Percentiles rank a stretch among this genome's conserved stretches.
Evolutionary conservation across 2,329 filamentous ascomycete species (phyloP).

Genomic region (Ilyonectria robusta): DNA sequence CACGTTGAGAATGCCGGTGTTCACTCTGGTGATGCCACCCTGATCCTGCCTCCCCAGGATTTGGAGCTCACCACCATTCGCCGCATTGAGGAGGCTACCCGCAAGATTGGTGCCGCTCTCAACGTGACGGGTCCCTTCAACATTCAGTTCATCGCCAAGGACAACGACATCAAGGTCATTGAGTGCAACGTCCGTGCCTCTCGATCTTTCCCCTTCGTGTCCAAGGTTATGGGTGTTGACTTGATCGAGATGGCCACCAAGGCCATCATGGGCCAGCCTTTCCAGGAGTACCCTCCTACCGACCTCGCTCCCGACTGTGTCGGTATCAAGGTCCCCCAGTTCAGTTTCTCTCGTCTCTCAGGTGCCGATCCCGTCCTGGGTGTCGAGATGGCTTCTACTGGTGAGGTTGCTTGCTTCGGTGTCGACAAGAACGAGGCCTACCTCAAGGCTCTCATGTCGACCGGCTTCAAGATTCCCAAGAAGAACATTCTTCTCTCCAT

Average conservation of each 20-base stretch:
- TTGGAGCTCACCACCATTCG: constrained; percentile 89
- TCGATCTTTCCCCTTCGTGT: constrained; percentile 97
- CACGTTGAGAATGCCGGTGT: constrained; percentile 99
- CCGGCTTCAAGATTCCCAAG: constrained; percentile 95
- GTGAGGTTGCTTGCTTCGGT: constrained; percentile 97
- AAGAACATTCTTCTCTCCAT: constrained; percentile 96
- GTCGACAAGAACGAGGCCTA: constrained; percentile 98
- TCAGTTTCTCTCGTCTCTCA: constrained; percentile 97
- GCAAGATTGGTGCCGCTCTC: constrained; percentile 93
- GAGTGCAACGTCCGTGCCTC: constrained; percentile 98
- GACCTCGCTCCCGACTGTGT: constrained; percentile 86
- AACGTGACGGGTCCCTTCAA: constrained; percentile 98
- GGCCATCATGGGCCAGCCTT: constrained; percentile 89
- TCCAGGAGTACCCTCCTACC: constrained; percentile 85
- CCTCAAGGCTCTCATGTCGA: constrained; percentile 94
- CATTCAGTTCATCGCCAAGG: constrained; percentile 99
- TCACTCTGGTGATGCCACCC: constrained; percentile 96
- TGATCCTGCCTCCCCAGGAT: constrained; percentile 96
- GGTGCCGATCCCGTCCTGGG: constrained; percentile 96
- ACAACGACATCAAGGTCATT: constrained; percentile 99
- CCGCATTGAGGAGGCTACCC: constrained; percentile 93
- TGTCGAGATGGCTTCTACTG: constrained; percentile 99
- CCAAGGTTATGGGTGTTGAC: constrained; percentile 98
- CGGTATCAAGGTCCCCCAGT: constrained; percentile 97
- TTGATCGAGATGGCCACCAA: constrained; percentile 99